These are phyloP conservation scores for Endocladia muricata DNA, from an alignment of 31 red algal genomes.

Conservation along the genomic window DNA sequence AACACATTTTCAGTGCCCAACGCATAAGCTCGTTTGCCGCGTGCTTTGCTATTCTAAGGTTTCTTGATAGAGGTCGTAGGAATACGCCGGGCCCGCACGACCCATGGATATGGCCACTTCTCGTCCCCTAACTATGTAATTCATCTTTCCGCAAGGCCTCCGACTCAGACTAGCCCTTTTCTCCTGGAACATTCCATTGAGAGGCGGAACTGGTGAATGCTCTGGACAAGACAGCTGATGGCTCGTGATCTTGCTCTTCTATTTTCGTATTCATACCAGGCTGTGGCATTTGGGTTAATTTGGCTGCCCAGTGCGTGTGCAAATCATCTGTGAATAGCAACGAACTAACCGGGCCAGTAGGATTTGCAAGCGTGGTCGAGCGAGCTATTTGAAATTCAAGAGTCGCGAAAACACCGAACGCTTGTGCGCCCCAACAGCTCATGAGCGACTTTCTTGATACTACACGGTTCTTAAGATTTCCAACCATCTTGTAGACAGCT, in stretches of 20 bases:
- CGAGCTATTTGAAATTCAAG: background rate
- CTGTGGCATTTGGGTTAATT: constrained; percentile 1
- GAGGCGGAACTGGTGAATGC: too few relatives aligned
- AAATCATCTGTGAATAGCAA: constrained; percentile 16
- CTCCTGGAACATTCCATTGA: too few relatives aligned
- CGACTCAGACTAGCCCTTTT: too few relatives aligned
- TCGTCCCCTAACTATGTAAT: too few relatives aligned
- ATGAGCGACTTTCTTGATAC: background rate
- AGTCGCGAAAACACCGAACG: background rate
- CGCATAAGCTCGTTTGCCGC: too few relatives aligned
- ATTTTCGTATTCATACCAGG: background rate
- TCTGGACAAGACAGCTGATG: too few relatives aligned
- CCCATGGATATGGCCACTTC: too few relatives aligned
- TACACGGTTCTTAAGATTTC: background rate
- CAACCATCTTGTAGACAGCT: background rate
- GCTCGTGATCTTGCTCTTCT: constrained; percentile 36
- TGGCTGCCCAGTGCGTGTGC: background rate
- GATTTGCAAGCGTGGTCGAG: background rate
- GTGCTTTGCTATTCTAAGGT: too few relatives aligned
- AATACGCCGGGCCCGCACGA: too few relatives aligned
- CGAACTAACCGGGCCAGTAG: background rate
- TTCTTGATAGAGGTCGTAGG: too few relatives aligned
- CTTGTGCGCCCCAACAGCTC: background rate
- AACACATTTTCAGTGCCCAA: too few relatives aligned
- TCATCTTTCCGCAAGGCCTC: too few relatives aligned